Percentiles rank a stretch among this genome's conserved stretches.
These are phyloP conservation scores for Termitomyces sp. DNA, from an alignment of 768 basidiomycete species.

Conservation along the genomic window DNA sequence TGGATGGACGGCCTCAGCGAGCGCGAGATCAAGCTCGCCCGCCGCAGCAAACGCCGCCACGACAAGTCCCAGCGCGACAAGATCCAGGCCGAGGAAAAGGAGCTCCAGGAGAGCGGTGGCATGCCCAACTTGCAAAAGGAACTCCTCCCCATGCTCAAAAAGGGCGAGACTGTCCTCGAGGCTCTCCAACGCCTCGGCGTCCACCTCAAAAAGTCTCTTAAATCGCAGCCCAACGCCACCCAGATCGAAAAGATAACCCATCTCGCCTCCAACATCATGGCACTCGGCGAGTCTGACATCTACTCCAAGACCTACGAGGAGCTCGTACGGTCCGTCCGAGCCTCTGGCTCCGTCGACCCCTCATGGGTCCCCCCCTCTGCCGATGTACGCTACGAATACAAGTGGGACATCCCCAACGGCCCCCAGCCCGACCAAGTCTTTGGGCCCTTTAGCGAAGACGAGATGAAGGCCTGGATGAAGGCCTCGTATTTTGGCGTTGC, in stretches of 20 bases:
- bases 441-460: slow-evolving; percentile 77
- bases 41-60: slow-evolving; percentile 66
- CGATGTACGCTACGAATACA: slow-evolving; percentile 74
- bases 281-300: slow-evolving; percentile 78
- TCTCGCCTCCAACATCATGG: slow-evolving; percentile 84
- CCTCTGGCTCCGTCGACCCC: slow-evolving; percentile 60
- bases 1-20: slow-evolving; percentile 96
- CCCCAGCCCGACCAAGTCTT: slow-evolving; percentile 48
- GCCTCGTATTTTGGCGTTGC: slow-evolving; percentile 74
- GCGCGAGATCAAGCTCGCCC: slow-evolving; percentile 76
- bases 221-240: slow-evolving; percentile 26
- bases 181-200: slow-evolving; percentile 82
- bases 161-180: slow-evolving; percentile 88
- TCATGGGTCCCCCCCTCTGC: slow-evolving; percentile 76
- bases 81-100: slow-evolving; percentile 67
- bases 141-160: slow-evolving; percentile 71
- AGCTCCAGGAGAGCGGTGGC: slow-evolving; percentile 63
- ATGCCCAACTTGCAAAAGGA: slow-evolving; percentile 58
- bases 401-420: slow-evolving; percentile 58
- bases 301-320: slow-evolving; percentile 86
- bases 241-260: slow-evolving; percentile 80
- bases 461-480: slow-evolving; percentile 75
- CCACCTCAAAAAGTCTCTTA: slow-evolving; percentile 51
- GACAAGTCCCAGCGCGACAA: slow-evolving; percentile 69
- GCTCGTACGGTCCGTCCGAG: slow-evolving; percentile 69